Percentiles rank a stretch among this genome's conserved stretches.
phyloP scores from a whole-genome alignment of 108 stramenopile genomes.

The Bacterosira constricta region DNA sequence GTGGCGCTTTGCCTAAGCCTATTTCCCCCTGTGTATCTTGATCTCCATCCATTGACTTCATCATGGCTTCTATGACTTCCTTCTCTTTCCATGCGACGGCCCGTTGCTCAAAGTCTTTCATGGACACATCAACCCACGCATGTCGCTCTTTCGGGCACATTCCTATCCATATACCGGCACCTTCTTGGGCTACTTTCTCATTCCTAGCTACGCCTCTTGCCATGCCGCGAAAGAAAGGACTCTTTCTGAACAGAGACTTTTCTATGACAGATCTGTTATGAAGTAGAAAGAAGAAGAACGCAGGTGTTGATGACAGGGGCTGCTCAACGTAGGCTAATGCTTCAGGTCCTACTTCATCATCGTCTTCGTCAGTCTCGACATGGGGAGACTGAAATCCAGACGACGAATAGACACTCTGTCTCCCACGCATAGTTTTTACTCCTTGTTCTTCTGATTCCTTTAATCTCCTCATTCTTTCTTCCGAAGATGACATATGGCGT shows the following conservation, averaged over 20 bases:
- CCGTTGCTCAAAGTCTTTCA: constrained; percentile 74
- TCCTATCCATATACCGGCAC: constrained; percentile 67
- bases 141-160: constrained; percentile 49
- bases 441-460: background rate
- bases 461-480: background rate
- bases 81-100: constrained; percentile 87
- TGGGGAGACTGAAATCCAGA: constrained; percentile 46
- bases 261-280: constrained; percentile 76
- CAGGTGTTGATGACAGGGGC: constrained; percentile 37
- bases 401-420: constrained; percentile 5
- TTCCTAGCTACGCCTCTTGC: constrained; percentile 72
- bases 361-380: constrained; percentile 41
- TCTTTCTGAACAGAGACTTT: constrained; percentile 55
- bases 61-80: constrained; percentile 72
- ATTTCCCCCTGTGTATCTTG: constrained; percentile 30
- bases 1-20: constrained; percentile 20
- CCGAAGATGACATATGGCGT: constrained; percentile 14
- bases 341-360: constrained; percentile 41
- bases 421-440: background rate
- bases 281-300: constrained; percentile 55
- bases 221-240: constrained; percentile 66
- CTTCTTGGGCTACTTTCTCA: constrained; percentile 81
- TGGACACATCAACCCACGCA: constrained; percentile 67
- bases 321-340: constrained; percentile 36
- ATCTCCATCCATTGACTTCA: constrained; percentile 31